These are phyloP conservation scores for Xylaria arbuscula DNA, from an alignment of 2,329 filamentous ascomycete genomes.

Conservation along the genomic window DNA sequence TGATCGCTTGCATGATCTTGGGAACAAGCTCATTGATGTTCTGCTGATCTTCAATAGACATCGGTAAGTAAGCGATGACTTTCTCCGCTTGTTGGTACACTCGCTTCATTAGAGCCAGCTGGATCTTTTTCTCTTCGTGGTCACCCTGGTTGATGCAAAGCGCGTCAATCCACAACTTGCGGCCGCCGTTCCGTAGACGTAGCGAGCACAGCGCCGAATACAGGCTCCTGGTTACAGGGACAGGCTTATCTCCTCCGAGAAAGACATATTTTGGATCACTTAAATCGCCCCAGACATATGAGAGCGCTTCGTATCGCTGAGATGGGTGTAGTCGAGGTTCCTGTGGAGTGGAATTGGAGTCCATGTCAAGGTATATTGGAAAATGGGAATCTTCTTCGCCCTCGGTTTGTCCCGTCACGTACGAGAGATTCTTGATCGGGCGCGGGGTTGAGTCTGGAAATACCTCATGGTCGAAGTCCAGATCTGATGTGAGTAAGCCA, in stretches of 20 bases:
- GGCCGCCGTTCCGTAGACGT: constrained; percentile 8
- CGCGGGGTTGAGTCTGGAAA: constrained; percentile 21
- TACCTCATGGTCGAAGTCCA: constrained; percentile 24
- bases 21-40: constrained; percentile 25
- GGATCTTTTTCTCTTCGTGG: constrained; percentile 30
- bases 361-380: constrained; percentile 23
- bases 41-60: constrained; percentile 12
- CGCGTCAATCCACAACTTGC: constrained; percentile 32
- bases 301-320: constrained; percentile 34
- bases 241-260: constrained; percentile 9
- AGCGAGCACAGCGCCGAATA: constrained; percentile 29
- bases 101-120: constrained; percentile 23
- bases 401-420: neutral
- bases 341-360: neutral
- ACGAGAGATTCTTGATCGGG: neutral
- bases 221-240: constrained; percentile 24
- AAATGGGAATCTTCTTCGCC: constrained; percentile 10
- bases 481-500: constrained; percentile 25
- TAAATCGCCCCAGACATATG: constrained; percentile 32
- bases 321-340: constrained; percentile 22
- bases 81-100: constrained; percentile 30
- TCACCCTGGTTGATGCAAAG: constrained; percentile 30
- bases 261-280: constrained; percentile 22
- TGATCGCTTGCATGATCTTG: constrained; percentile 14
- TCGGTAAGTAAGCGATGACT: constrained; percentile 27